Conservation (phyloP, 2,329 filamentous ascomycete genomes). For the Fusarium sp. region DNA sequence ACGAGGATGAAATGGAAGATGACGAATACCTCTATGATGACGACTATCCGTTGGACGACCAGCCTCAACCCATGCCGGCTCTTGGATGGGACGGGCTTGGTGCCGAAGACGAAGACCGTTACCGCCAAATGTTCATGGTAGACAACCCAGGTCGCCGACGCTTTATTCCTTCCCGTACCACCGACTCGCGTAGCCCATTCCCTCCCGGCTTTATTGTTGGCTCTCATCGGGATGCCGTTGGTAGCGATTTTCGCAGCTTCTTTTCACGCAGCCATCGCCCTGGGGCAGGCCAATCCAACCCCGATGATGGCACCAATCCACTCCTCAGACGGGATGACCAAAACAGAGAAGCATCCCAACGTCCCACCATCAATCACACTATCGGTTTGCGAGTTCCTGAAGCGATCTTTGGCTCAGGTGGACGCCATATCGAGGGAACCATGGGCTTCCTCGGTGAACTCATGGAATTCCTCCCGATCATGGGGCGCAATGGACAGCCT, state of each 20-base stretch:
- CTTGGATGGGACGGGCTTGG: constrained; percentile 68
- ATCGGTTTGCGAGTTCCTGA: constrained; percentile 63
- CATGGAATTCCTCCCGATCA: constrained; percentile 62
- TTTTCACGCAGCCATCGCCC: constrained; percentile 63
- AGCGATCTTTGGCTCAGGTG: constrained; percentile 52
- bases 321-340: constrained; percentile 73
- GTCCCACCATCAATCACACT: constrained; percentile 59
- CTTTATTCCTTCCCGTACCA: constrained; percentile 45
- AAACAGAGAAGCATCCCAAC: constrained; percentile 57
- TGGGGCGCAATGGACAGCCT: constrained; percentile 57
- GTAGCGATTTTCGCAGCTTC: constrained; percentile 61
- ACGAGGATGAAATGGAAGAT: constrained; percentile 77
- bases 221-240: constrained; percentile 60
- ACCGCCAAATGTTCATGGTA: constrained; percentile 59
- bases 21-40: constrained; percentile 71
- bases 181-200: constrained; percentile 65
- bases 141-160: constrained; percentile 58
- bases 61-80: constrained; percentile 56
- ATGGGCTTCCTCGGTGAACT: constrained; percentile 65
- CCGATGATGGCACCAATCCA: constrained; percentile 87
- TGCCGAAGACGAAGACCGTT: constrained; percentile 59
- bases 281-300: constrained; percentile 62
- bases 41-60: constrained; percentile 61
- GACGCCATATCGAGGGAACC: constrained; percentile 57
- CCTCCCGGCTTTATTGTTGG: constrained; percentile 64